phyloP scores from a whole-genome alignment of 139 green algal genomes.

The Raphidocelis subcapitata region DNA sequence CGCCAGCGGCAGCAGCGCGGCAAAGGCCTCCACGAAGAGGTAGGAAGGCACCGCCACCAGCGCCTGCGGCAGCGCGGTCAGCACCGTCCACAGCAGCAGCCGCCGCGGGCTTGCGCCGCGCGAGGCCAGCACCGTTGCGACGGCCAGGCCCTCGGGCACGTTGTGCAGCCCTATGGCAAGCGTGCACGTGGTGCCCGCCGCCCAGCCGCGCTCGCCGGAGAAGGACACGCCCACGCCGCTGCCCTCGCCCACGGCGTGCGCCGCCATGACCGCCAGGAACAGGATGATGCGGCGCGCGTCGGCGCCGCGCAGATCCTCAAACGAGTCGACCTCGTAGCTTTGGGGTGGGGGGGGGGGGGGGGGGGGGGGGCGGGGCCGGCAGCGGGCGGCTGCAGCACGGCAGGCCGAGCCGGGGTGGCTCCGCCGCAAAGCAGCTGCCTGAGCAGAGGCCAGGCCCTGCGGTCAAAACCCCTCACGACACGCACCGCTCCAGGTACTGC shows the following conservation, averaged over 20 bases:
- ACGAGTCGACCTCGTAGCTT: constrained; percentile 59
- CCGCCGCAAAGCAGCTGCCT: neutral
- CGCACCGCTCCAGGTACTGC: constrained; percentile 43
- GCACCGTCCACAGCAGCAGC: constrained; percentile 83
- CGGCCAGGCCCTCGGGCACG: constrained; percentile 94
- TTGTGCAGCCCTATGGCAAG: constrained; percentile 98
- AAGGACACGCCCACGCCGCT: constrained; percentile 90
- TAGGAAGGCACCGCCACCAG: constrained; percentile 91
- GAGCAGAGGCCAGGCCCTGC: no score
- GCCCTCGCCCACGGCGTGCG: constrained; percentile 95
- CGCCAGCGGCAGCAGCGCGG: constrained; percentile 80
- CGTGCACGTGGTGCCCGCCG: constrained; percentile 88
- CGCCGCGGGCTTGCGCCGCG: constrained; percentile 66
- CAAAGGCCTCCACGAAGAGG: constrained; percentile 94
- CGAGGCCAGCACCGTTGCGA: constrained; percentile 88
- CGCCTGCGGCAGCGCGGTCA: constrained; percentile 83
- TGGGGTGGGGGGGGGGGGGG: constrained; percentile 12
- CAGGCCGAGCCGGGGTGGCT: neutral
- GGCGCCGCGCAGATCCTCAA: constrained; percentile 76
- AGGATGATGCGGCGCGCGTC: constrained; percentile 84
- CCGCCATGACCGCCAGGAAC: constrained; percentile 95
- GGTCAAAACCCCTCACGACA: neutral
- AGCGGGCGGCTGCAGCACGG: neutral
- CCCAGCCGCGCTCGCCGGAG: constrained; percentile 76
- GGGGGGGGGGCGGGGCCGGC: constrained; percentile 7